Evolutionary conservation across 345 rosid genomes (phyloP), one percentile per base, ranked within the genome.

Genomic region (Moricandia arvensis): DNA sequence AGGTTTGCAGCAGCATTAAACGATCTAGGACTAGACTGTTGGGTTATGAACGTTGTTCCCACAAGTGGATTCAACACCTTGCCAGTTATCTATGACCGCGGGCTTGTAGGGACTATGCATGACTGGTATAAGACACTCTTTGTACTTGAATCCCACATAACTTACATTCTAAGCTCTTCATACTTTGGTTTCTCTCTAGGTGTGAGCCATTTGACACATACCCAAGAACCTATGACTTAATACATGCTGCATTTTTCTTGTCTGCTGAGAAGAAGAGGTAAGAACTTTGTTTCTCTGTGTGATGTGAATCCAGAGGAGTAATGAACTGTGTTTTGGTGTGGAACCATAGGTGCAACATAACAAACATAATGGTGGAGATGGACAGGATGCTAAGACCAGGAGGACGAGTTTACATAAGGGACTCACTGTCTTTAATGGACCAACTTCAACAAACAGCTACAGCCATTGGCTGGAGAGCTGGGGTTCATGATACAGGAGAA

Each of bases 1-100:
- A 89, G 90, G 79, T 89, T 87, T 83, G 89, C 90, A 68, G 86
- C 87, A 59, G 90, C 91, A 17, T 62, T 89, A 66, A 71, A 80
- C 78, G 88, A 85, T 67, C 84, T 80, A 0, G 78, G 84, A 6
- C 12, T 89, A 33, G 80, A 87, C 74, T 85, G 82, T 77, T 89
- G 90, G 90, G 91, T 87, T 68, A 79, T 89, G 88, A 89, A 89
- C 64, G 82, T 86, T 53, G 91, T 87, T 66, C 91, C 90, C 12
- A 68, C 74, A 11, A 82, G 72, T 34, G 89, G 83, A 34, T 85
- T 83, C 81, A 87, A 89, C 76, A 89, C 94, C 34, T 79, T 89
- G 76, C 87, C 91, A 29, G 89, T 89, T 73, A 82, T 89, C 10
- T 89, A 87, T 43, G 91, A 89, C 73, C 89, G 87, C 0, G 89